phyloP scores from a whole-genome alignment of 768 basidiomycete species.

The Lactarius trivialis region DNA sequence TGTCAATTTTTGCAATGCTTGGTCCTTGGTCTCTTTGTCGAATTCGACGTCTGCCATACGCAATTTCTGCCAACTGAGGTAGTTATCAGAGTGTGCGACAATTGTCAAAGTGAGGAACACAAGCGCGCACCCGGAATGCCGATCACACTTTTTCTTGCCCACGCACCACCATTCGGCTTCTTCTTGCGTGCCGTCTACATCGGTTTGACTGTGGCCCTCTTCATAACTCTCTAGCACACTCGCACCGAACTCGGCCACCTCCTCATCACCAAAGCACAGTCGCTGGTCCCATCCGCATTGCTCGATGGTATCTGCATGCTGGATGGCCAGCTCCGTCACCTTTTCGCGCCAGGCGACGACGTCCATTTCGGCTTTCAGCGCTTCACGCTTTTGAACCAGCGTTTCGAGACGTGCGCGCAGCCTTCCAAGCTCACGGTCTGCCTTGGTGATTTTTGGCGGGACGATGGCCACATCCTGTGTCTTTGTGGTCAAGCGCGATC shows the following conservation, averaged over 20 bases:
- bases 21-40: slow-evolving; percentile 72
- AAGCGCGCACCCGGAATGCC: slow-evolving; percentile 69
- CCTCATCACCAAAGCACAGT: slow-evolving; percentile 75
- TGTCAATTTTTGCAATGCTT: slow-evolving; percentile 57
- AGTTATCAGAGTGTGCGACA: slow-evolving; percentile 11
- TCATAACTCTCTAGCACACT: slow-evolving; percentile 66
- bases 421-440: slow-evolving; percentile 49
- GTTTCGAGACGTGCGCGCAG: slow-evolving; percentile 49
- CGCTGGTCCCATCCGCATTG: slow-evolving; percentile 89
- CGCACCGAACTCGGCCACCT: slow-evolving; percentile 62
- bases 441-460: slow-evolving; percentile 39
- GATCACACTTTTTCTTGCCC: slow-evolving; percentile 66
- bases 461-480: slow-evolving; percentile 24
- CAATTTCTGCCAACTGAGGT: slow-evolving; percentile 67
- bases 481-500: not conserved
- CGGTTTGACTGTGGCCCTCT: slow-evolving; percentile 35
- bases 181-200: slow-evolving; percentile 32
- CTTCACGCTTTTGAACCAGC: slow-evolving; percentile 55
- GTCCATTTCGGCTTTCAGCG: slow-evolving; percentile 63
- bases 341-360: slow-evolving; percentile 64
- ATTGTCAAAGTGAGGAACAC: not conserved
- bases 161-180: slow-evolving; percentile 72
- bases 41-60: slow-evolving; percentile 65
- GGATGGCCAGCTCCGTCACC: slow-evolving; percentile 58
- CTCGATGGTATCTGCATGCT: slow-evolving; percentile 54